Conservation (phyloP, 2,329 filamentous ascomycete genomes). For the Colletotrichum trifolii region DNA sequence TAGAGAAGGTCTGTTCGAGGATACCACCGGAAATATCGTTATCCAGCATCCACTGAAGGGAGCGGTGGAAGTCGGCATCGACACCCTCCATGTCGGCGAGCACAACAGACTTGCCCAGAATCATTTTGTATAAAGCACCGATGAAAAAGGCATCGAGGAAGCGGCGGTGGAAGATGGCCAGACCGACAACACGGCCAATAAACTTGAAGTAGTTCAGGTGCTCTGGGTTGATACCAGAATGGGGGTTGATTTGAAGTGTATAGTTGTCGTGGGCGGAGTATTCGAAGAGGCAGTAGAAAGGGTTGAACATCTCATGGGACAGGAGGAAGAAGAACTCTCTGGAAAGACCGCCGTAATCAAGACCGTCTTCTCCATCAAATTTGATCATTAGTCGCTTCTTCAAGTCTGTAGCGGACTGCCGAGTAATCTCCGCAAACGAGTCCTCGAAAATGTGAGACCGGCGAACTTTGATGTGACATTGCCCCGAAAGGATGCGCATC, state of each 20-base stretch:
- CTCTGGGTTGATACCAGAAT: constrained; percentile 98
- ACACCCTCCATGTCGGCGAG: constrained; percentile 99
- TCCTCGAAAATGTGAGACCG: constrained; percentile 98
- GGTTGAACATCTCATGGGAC: constrained; percentile 99
- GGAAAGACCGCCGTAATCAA: constrained; percentile 97
- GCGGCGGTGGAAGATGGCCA: constrained; percentile 97
- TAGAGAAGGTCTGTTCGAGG: constrained; percentile 94
- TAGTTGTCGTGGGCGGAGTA: constrained; percentile 99
- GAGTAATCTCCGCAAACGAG: constrained; percentile 97
- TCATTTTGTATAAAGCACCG: constrained; percentile 99
- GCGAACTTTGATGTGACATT: constrained; percentile 98
- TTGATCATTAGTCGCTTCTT: constrained; percentile 99
- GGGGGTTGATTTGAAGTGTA: constrained; percentile 98
- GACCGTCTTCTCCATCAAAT: constrained; percentile 96
- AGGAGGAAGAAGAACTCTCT: constrained; percentile 99
- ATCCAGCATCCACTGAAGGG: constrained; percentile 96
- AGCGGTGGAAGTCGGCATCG: constrained; percentile 96
- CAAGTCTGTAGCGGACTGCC: constrained; percentile 92
- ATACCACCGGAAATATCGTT: constrained; percentile 95
- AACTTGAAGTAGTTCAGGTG: constrained; percentile 99
- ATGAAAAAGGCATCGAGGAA: constrained; percentile 99
- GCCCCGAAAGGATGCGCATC: constrained; percentile 92
- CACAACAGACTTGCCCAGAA: constrained; percentile 90
- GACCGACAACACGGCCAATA: constrained; percentile 94
- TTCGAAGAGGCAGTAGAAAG: constrained; percentile 99